Evolutionary conservation across 192 early-diverging fungal species (phyloP).

Genomic region (Backusella tuberculispora): DNA sequence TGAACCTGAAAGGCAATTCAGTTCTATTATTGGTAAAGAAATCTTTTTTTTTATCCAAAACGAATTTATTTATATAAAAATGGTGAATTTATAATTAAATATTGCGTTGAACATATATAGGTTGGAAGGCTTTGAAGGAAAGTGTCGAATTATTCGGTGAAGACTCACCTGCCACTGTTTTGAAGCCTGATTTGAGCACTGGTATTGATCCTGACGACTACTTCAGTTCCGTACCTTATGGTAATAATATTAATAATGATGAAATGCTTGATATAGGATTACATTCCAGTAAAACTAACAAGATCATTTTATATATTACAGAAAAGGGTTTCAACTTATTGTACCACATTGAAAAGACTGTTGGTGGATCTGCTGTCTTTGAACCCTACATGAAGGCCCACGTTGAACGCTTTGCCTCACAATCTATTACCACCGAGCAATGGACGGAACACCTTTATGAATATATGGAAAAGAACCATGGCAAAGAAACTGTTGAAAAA

Average conservation of each 20-base stretch:
- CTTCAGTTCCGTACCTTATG: slow-evolving; percentile 85
- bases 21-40: slow-evolving; percentile 75
- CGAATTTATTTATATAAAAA: neutral
- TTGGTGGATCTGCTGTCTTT: slow-evolving; percentile 88
- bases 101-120: neutral
- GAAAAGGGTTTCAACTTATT: slow-evolving; percentile 97
- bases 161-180: slow-evolving; percentile 66
- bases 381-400: slow-evolving; percentile 84
- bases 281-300: neutral
- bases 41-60: neutral
- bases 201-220: slow-evolving; percentile 84
- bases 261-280: neutral
- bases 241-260: slow-evolving; percentile 34
- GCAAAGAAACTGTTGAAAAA: slow-evolving; percentile 64
- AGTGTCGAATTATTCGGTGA: slow-evolving; percentile 69
- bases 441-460: slow-evolving; percentile 84
- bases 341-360: slow-evolving; percentile 84
- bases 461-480: slow-evolving; percentile 73
- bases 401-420: slow-evolving; percentile 81
- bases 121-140: slow-evolving; percentile 73
- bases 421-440: slow-evolving; percentile 86
- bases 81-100: neutral
- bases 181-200: slow-evolving; percentile 72
- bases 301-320: neutral
- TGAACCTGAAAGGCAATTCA: slow-evolving; percentile 76